These are phyloP conservation scores for Solanum raphanifolium DNA, from an alignment of 257 asterid genomes.

Conservation along the genomic window DNA sequence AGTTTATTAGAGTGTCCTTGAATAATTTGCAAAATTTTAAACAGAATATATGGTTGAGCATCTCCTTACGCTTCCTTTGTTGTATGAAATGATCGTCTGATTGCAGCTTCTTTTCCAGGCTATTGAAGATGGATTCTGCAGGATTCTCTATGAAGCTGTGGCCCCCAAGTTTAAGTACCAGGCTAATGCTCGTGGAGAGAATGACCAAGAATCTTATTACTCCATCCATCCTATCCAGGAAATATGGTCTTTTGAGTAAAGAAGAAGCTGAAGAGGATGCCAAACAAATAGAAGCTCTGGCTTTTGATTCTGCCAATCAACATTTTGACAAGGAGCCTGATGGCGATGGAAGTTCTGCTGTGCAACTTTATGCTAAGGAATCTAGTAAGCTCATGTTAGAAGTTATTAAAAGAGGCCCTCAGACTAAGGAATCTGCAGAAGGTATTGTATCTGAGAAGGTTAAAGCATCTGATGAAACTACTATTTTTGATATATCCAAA, in stretches of 20 bases:
- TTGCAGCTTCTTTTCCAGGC: constrained; percentile 17
- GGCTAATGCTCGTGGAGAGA: constrained; percentile 65
- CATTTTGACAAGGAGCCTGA: constrained; percentile 66
- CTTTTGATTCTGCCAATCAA: constrained; percentile 61
- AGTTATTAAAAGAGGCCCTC: constrained; percentile 69
- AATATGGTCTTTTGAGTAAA: constrained; percentile 63
- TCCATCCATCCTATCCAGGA: constrained; percentile 76
- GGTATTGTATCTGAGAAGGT: constrained; percentile 29
- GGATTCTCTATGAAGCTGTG: constrained; percentile 51
- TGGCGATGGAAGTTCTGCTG: constrained; percentile 87
- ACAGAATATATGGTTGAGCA: not conserved
- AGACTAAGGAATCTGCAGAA: constrained; percentile 32
- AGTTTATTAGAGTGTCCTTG: not conserved
- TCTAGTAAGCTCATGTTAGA: constrained; percentile 87
- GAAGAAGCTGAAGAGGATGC: constrained; percentile 78
- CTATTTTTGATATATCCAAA: constrained; percentile 71
- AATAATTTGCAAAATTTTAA: not conserved
- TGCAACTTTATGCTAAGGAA: constrained; percentile 85
- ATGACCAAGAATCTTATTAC: constrained; percentile 68
- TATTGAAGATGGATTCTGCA: constrained; percentile 43
- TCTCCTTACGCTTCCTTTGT: not conserved
- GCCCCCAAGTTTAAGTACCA: constrained; percentile 69
- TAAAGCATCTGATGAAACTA: constrained; percentile 29
- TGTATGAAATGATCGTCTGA: not conserved
- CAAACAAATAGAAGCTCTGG: constrained; percentile 55